Evolutionary conservation across 116 monocot genomes (phyloP), one percentile per base, ranked within the genome.

Genomic region (Phalaenopsis hybrid): DNA sequence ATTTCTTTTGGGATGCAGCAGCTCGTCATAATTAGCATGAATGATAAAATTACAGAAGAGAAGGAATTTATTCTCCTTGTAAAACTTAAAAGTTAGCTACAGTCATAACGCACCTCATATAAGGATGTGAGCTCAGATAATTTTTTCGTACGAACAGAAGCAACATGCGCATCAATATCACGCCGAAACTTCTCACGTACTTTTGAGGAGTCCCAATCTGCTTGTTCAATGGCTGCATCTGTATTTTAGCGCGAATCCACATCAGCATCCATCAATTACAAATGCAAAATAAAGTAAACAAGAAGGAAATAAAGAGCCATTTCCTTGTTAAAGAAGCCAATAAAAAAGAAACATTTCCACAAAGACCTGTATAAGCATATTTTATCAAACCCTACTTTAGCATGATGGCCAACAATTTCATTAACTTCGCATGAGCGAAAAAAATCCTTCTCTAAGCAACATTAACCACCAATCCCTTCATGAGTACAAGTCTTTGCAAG

Each of bases 171-270:
- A 78, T 94, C 91, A 84, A 96, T 92, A 84, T 96, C 96, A 68
- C 92, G 89, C 43, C 57, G 86, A 84, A 96, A 87, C 81, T 94
- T 96, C 21, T 96, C 94, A 33, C 85, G 88, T 59, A 84, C 77
- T 83, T 92, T 94, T n/a, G 90, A 88, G 17, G 94, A 74, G 82
- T 96, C 92, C 96, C 96, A 96, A 46, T 84, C 85, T 59, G 94
- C 88, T 87, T 85, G 94, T 85, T 89, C 70, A 79, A 96, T 84
- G 78, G 83, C 80, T 77, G 88, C 94, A 87, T 91, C 96, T 96
- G 87, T 63, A 76, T 59, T 78, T 77, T 77, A 77, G 5, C 46
- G 18, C 41, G 8, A 33, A 20, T 74, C 28, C 74, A 74, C 6
- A 41, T 10, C 25, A 75, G 12, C 1, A 75, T 44, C n/a, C 21